phyloP scores from a whole-genome alignment of 306 rosid genomes.

The Carpinus viminea region DNA sequence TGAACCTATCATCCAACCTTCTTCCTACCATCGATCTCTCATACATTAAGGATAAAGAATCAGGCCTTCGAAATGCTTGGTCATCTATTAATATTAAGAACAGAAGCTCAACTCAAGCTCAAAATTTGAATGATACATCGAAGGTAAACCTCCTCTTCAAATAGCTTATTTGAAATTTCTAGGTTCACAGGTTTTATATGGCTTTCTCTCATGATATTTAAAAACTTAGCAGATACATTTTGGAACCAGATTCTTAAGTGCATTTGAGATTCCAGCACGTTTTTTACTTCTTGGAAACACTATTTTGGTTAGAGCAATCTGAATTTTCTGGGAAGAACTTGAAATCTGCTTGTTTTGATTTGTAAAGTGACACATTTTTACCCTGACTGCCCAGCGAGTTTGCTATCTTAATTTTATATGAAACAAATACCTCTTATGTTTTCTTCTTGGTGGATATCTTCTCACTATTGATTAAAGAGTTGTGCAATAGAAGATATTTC shows the following conservation, averaged over 20 bases:
- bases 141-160: constrained; percentile 49
- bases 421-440: not conserved
- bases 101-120: constrained; percentile 43
- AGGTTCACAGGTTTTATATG: constrained; percentile 10
- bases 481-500: not conserved
- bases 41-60: constrained; percentile 43
- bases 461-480: constrained; percentile 14
- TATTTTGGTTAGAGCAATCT: not conserved
- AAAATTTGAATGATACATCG: constrained; percentile 52
- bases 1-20: constrained; percentile 70
- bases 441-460: not conserved
- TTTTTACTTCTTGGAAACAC: not conserved
- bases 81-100: constrained; percentile 40
- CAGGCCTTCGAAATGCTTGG: constrained; percentile 35
- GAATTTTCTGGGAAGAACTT: constrained; percentile 1
- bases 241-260: constrained; percentile 22
- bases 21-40: constrained; percentile 63
- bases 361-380: not conserved
- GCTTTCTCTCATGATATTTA: not conserved
- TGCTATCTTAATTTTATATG: not conserved
- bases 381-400: not conserved
- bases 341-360: not conserved
- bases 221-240: not conserved
- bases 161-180: constrained; percentile 8
- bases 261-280: constrained; percentile 19